A percentile compares a stretch with the other conserved stretches of the same genome.
These are phyloP conservation scores for Pyricularia sp. DNA, from an alignment of 2,329 filamentous ascomycete species.

Conservation along the genomic window DNA sequence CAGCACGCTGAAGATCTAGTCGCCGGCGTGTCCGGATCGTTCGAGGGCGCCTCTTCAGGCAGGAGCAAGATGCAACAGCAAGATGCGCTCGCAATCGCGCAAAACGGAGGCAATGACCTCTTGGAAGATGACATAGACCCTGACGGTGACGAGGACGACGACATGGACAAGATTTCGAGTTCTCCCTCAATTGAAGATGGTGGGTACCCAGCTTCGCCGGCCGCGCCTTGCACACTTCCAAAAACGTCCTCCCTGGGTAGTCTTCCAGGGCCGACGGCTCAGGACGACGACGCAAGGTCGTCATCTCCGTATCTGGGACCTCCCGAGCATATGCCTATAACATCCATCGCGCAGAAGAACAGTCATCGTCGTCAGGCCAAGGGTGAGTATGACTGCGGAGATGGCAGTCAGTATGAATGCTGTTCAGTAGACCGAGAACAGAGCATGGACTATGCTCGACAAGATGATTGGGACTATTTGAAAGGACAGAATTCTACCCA, in stretches of 20 bases:
- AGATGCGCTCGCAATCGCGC: constrained; percentile 45
- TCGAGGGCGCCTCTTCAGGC: constrained; percentile 17
- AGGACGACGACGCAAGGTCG: constrained; percentile 21
- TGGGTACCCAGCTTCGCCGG: constrained; percentile 47
- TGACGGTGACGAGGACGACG: constrained; percentile 75
- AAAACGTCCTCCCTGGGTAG: constrained; percentile 17
- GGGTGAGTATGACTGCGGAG: neutral
- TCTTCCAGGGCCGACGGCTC: constrained; percentile 17
- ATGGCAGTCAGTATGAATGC: neutral
- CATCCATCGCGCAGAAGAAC: constrained; percentile 16
- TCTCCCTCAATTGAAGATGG: constrained; percentile 98
- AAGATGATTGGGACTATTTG: neutral
- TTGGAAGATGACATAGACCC: constrained; percentile 53
- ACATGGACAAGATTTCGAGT: constrained; percentile 98
- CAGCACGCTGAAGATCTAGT: constrained; percentile 33
- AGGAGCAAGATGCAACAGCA: constrained; percentile 31
- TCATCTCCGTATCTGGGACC: constrained; percentile 29
- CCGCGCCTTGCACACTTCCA: constrained; percentile 25
- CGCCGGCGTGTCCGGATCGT: constrained; percentile 25
- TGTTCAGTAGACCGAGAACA: neutral
- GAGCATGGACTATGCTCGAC: neutral
- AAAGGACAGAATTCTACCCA: neutral
- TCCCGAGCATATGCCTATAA: constrained; percentile 19
- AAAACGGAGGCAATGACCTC: constrained; percentile 43
- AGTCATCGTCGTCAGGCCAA: constrained; percentile 12